A percentile compares a stretch with the other conserved stretches of the same genome.
Conservation (phyloP, 2,329 filamentous ascomycete genomes). For the Curvularia sp. region DNA sequence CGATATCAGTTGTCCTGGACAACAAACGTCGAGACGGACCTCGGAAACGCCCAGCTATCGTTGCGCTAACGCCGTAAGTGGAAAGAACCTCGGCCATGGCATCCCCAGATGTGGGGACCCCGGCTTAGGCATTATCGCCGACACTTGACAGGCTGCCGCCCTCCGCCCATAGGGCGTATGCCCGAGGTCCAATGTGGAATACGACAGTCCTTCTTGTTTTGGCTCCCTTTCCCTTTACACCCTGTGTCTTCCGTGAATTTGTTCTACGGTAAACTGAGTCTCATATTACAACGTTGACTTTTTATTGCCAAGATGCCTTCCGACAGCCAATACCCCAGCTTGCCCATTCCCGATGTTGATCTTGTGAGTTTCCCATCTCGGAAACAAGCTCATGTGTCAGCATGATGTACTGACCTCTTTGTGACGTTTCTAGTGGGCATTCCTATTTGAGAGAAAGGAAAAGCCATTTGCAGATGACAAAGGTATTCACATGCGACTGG, state of each 20-base stretch:
- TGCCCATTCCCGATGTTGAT: conserved; percentile 77
- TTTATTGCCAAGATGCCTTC: conserved; percentile 67
- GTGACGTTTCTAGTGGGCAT: conserved; percentile 62
- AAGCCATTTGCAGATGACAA: conserved; percentile 74
- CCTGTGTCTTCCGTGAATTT: conserved; percentile 11
- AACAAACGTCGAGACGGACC: conserved; percentile 20
- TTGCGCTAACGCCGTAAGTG: conserved; percentile 20
- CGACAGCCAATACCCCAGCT: conserved; percentile 67
- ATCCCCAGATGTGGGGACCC: conserved; percentile 25
- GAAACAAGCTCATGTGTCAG: conserved; percentile 4
- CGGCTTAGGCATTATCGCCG: conserved; percentile 24
- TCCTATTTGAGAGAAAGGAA: conserved; percentile 75
- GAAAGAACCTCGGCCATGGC: conserved; percentile 32
- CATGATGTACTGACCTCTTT: conserved; percentile 3
- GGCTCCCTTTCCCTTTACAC: conserved; percentile 12
- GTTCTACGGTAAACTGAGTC: background rate
- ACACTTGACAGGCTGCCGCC: conserved; percentile 5
- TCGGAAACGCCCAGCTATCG: conserved; percentile 22
- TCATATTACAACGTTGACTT: conserved; percentile 13
- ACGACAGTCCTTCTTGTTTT: conserved; percentile 14
- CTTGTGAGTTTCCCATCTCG: conserved; percentile 49
- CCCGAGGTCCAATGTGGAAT: conserved; percentile 16
- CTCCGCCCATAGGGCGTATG: conserved; percentile 17
- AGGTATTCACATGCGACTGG: conserved; percentile 55
- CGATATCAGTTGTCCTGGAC: background rate